phyloP scores from a whole-genome alignment of 805 yeast species.

The Tetrapisispora phaffii region DNA sequence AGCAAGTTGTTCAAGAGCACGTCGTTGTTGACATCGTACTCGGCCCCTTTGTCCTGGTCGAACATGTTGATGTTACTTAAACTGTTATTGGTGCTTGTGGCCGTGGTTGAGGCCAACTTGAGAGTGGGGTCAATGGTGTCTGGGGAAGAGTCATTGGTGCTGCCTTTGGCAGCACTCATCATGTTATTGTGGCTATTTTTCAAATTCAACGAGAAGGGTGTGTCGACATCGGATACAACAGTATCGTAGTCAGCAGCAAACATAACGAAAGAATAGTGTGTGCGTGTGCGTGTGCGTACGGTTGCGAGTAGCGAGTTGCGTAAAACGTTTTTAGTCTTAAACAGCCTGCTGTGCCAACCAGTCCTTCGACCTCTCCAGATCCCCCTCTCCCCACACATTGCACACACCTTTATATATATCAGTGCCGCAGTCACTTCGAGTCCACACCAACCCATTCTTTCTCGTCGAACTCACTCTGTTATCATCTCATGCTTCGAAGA shows the following conservation, averaged over 20 bases:
- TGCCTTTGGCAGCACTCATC: neutral
- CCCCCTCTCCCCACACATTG: no score
- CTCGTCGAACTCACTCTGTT: no score
- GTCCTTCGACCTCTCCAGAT: no score
- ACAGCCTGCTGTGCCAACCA: no score
- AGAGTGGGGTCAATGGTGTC: neutral
- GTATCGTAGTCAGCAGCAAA: conserved; percentile 1
- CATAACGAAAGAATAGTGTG: neutral
- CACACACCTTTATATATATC: no score
- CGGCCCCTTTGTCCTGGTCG: neutral
- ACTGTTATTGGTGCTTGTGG: neutral
- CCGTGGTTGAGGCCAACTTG: conserved; percentile 1
- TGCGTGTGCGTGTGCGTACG: neutral
- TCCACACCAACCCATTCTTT: no score
- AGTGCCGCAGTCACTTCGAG: no score
- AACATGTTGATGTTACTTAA: neutral
- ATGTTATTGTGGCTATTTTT: neutral
- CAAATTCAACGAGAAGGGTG: conserved; percentile 4
- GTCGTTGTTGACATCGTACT: neutral
- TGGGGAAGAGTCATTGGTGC: conserved; percentile 4
- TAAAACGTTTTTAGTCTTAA: neutral
- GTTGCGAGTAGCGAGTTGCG: neutral
- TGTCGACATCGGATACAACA: neutral
- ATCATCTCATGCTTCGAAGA: no score
- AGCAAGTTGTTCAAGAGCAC: neutral